phyloP scores from a whole-genome alignment of 2,329 filamentous ascomycete genomes.

The Xylariaceae sp. region DNA sequence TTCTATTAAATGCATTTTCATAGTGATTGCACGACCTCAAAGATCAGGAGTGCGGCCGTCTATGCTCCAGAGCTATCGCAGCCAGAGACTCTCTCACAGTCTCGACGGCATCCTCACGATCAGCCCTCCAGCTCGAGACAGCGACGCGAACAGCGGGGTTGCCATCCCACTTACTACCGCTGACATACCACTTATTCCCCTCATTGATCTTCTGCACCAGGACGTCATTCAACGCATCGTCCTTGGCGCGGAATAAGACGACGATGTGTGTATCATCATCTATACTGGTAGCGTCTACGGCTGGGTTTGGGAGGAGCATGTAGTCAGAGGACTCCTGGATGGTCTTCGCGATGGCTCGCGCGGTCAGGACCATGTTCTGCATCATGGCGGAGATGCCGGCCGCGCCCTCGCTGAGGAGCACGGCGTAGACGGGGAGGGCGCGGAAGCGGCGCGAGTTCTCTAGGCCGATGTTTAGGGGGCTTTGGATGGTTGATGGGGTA shows the following conservation, averaged over 20 bases:
- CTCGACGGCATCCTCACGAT: conserved; percentile 61
- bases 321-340: conserved; percentile 49
- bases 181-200: conserved; percentile 73
- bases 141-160: conserved; percentile 75
- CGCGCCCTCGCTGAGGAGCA: conserved; percentile 69
- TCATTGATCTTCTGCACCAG: conserved; percentile 72
- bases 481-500: conserved; percentile 53
- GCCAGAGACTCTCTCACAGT: conserved; percentile 63
- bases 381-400: conserved; percentile 67
- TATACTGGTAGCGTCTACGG: conserved; percentile 25
- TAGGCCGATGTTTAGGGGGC: conserved; percentile 79
- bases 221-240: conserved; percentile 58
- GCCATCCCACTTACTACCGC: conserved; percentile 74
- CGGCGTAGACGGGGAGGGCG: conserved; percentile 83
- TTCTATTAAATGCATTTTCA: too few species aligned
- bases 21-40: background rate
- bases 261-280: conserved; percentile 61
- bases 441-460: conserved; percentile 91
- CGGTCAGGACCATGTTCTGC: conserved; percentile 66
- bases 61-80: conserved; percentile 36
- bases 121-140: conserved; percentile 78
- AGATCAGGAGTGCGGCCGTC: background rate
- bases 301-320: conserved; percentile 28
- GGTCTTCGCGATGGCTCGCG: conserved; percentile 62
- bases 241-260: conserved; percentile 72